A percentile compares a stretch with the other conserved stretches of the same genome.
phyloP scores from a whole-genome alignment of 208 protist species.

The Acanthamoeba castellanii region DNA sequence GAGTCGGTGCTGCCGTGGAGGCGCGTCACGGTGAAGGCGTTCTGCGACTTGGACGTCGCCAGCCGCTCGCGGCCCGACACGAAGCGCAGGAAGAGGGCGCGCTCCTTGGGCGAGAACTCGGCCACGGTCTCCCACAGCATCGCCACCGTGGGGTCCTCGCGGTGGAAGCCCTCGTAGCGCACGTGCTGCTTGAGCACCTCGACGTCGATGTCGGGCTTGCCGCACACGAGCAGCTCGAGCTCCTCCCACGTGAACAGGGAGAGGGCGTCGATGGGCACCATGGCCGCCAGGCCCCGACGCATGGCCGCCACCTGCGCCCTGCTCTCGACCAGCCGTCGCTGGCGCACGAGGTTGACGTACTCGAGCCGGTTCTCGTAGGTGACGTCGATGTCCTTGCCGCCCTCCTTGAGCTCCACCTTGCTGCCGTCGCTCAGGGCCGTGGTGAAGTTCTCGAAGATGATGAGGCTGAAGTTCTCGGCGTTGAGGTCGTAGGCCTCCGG shows the following conservation, averaged over 20 bases:
- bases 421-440: conserved; percentile 71
- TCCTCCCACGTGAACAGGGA: conserved; percentile 82
- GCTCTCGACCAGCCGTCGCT: conserved; percentile 72
- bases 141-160: conserved; percentile 10
- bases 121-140: conserved; percentile 70
- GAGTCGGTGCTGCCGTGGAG: conserved; percentile 38
- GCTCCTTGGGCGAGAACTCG: conserved; percentile 70
- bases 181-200: conserved; percentile 62
- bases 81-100: conserved; percentile 75
- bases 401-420: conserved; percentile 74
- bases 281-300: conserved; percentile 40
- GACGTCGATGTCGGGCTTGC: conserved; percentile 79
- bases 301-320: conserved; percentile 71
- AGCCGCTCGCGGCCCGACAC: conserved; percentile 72
- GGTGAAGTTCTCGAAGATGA: conserved; percentile 75
- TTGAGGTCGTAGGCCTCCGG: conserved; percentile 62
- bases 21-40: conserved; percentile 51
- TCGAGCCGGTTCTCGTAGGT: conserved; percentile 77
- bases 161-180: conserved; percentile 72
- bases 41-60: not conserved
- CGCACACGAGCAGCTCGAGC: conserved; percentile 83
- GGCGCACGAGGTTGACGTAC: conserved; percentile 71
- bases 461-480: conserved; percentile 61
- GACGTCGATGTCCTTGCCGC: conserved; percentile 48
- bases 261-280: conserved; percentile 79